Conservation (phyloP, 2,329 filamentous ascomycete genomes). For the Cladobotryum mycophilum region DNA sequence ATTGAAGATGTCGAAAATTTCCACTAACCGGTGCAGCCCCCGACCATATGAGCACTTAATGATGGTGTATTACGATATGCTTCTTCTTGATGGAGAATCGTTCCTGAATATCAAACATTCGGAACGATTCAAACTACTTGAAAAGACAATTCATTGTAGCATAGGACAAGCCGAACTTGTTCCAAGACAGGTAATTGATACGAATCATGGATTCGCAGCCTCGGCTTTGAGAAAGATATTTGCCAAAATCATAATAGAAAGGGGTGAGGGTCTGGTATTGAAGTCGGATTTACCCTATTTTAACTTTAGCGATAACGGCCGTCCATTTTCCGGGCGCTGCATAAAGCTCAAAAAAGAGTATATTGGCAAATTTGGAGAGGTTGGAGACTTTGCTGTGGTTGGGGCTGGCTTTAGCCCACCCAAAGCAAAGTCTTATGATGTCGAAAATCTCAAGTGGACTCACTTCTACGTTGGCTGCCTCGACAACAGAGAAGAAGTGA, state of each 20-base stretch:
- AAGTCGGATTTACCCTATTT: conserved; percentile 81
- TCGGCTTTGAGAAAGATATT: conserved; percentile 58
- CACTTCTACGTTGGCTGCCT: conserved; percentile 76
- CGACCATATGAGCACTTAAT: conserved; percentile 50
- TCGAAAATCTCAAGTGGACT: conserved; percentile 62
- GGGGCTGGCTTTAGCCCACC: conserved; percentile 65
- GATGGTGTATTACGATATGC: conserved; percentile 55
- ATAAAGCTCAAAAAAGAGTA: conserved; percentile 91
- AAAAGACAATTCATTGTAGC: conserved; percentile 43
- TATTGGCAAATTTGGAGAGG: conserved; percentile 67
- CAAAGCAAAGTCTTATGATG: conserved; percentile 49
- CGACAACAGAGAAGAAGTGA: conserved; percentile 56
- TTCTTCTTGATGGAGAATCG: conserved; percentile 49
- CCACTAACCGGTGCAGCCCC: conserved; percentile 28
- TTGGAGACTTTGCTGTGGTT: conserved; percentile 75
- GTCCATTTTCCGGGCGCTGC: conserved; percentile 43
- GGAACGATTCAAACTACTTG: conserved; percentile 54
- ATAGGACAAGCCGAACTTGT: conserved; percentile 62
- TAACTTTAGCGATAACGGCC: conserved; percentile 34
- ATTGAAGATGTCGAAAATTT: neutral
- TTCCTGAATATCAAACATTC: conserved; percentile 48
- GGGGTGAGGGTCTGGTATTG: conserved; percentile 73
- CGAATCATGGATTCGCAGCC: conserved; percentile 45
- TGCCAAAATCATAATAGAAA: conserved; percentile 55
- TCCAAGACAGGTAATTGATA: conserved; percentile 61